Percentiles rank a stretch among this genome's conserved stretches.
These are phyloP conservation scores for Cyamopsis tetragonoloba DNA, from an alignment of 306 rosid genomes.

Conservation along the genomic window DNA sequence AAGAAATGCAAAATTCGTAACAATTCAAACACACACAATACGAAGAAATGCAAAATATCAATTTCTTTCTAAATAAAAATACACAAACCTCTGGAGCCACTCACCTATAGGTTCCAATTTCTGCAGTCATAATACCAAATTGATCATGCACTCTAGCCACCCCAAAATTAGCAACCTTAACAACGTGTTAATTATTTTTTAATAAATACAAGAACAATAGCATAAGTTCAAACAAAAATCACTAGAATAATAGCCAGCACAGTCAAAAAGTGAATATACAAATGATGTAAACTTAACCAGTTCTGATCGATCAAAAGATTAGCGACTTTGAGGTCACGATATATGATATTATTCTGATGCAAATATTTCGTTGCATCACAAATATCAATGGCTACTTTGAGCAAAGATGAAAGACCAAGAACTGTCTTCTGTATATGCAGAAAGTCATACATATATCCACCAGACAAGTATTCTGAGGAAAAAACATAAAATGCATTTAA, in stretches of 20 bases:
- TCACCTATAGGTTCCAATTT: conserved; percentile 95
- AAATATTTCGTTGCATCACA: conserved; percentile 77
- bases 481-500: conserved; percentile 7
- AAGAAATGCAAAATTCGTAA: too few species aligned
- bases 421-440: conserved; percentile 44
- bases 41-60: too few species aligned
- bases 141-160: conserved; percentile 68
- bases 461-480: conserved; percentile 67
- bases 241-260: neutral
- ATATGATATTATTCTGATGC: conserved; percentile 73
- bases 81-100: conserved; percentile 92
- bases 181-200: conserved; percentile 43
- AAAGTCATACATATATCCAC: conserved; percentile 76
- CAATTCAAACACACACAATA: too few species aligned
- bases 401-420: conserved; percentile 47
- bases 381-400: conserved; percentile 64
- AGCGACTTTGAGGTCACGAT: conserved; percentile 74
- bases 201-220: conserved; percentile 1
- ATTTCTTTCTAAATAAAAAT: too few species aligned
- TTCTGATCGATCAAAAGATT: conserved; percentile 73
- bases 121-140: conserved; percentile 84
- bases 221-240: conserved; percentile 23
- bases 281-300: conserved; percentile 48
- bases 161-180: conserved; percentile 87
- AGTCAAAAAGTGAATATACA: neutral